These are phyloP conservation scores for Penicillium sclerotiorum DNA, from an alignment of 2,329 filamentous ascomycete species.

Conservation along the genomic window DNA sequence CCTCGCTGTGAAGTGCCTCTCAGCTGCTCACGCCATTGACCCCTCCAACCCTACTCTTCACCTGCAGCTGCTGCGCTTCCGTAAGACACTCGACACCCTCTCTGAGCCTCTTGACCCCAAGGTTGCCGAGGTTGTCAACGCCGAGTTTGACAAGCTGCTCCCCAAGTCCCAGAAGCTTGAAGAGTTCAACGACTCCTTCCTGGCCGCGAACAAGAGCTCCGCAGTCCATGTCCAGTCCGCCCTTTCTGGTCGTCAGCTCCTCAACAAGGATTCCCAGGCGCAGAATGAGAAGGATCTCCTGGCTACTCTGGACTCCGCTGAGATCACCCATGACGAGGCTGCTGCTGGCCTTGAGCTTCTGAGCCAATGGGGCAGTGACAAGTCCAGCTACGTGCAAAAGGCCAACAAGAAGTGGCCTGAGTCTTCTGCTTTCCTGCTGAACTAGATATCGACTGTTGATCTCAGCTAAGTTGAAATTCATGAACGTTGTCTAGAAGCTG, in stretches of 20 bases:
- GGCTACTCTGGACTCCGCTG: conserved; percentile 57
- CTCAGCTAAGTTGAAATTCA: not conserved
- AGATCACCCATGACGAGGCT: conserved; percentile 60
- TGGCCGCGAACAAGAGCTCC: conserved; percentile 64
- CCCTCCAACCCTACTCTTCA: conserved; percentile 71
- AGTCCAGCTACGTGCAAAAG: conserved; percentile 52
- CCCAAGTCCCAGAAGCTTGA: conserved; percentile 59
- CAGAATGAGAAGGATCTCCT: conserved; percentile 65
- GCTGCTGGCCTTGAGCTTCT: conserved; percentile 56
- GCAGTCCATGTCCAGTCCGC: conserved; percentile 65
- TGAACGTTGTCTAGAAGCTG: too few relatives aligned
- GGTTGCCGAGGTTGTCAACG: conserved; percentile 69
- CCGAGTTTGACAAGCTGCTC: conserved; percentile 65
- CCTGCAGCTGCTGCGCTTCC: conserved; percentile 72
- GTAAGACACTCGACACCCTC: conserved; percentile 60
- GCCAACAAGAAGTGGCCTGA: conserved; percentile 45
- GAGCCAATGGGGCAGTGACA: conserved; percentile 55
- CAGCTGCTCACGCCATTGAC: conserved; percentile 71
- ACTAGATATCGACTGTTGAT: conserved; percentile 11
- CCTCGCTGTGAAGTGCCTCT: conserved; percentile 82
- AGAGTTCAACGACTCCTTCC: conserved; percentile 68
- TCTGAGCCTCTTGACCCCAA: conserved; percentile 64
- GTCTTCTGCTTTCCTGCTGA: conserved; percentile 39
- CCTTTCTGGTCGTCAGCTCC: conserved; percentile 60
- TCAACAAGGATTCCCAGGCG: conserved; percentile 60